A percentile compares a stretch with the other conserved stretches of the same genome.
These are phyloP conservation scores for Metschnikowia sp. DNA, from an alignment of 805 yeast genomes.

Conservation along the genomic window DNA sequence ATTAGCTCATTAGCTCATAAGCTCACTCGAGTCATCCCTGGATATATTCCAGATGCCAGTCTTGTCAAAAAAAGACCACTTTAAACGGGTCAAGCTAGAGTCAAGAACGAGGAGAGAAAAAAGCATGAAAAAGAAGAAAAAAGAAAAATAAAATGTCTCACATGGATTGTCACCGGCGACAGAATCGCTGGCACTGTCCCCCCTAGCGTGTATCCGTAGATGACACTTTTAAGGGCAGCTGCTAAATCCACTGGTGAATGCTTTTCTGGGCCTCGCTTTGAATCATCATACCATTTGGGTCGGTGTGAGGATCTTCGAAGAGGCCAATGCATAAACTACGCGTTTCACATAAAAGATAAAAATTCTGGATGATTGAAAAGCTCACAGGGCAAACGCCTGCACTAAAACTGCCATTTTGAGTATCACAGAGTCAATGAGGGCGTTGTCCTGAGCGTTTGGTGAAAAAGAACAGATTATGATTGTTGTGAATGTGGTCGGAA, in stretches of 20 bases:
- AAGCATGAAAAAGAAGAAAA: not conserved
- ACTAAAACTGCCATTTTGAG: slow-evolving; percentile 5
- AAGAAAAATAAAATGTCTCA: slow-evolving; percentile 24
- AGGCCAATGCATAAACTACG: slow-evolving; percentile 17
- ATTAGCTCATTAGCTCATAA: too few species aligned
- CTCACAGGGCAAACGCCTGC: slow-evolving; percentile 2
- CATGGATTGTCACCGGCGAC: slow-evolving; percentile 27
- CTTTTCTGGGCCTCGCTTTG: slow-evolving; percentile 34
- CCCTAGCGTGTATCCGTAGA: slow-evolving; percentile 19
- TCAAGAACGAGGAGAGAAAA: not conserved
- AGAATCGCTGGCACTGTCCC: slow-evolving; percentile 21
- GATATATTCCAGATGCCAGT: too few species aligned
- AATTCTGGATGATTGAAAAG: too few species aligned
- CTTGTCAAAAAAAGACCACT: not conserved
- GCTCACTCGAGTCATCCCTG: too few species aligned
- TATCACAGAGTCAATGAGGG: slow-evolving; percentile 4
- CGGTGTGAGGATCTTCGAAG: slow-evolving; percentile 33
- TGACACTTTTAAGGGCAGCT: slow-evolving; percentile 12
- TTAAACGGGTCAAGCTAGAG: not conserved
- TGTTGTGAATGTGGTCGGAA: not conserved
- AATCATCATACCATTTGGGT: slow-evolving; percentile 29
- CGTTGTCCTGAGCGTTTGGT: not conserved
- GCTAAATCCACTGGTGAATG: slow-evolving; percentile 21
- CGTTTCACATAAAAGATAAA: not conserved
- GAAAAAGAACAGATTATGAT: too few species aligned